Evolutionary conservation across 495 filamentous ascomycete genomes (phyloP).

Genomic region (Xylaria castorea): DNA sequence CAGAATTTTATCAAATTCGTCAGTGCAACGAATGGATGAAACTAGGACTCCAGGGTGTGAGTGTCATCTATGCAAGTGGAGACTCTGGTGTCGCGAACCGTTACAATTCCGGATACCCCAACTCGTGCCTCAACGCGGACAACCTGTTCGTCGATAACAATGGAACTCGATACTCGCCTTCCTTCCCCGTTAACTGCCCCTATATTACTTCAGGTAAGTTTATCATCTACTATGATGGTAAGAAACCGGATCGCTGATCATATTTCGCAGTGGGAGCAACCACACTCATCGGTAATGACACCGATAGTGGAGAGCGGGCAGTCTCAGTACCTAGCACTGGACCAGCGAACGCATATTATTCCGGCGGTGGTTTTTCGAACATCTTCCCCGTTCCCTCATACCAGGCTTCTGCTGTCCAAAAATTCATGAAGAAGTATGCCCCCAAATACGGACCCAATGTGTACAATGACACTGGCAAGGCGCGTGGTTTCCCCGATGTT

Average conservation of each 20-base stretch:
- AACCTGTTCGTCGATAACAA: slow-evolving; percentile 23
- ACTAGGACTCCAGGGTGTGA: slow-evolving; percentile 74
- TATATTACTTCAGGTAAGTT: slow-evolving; percentile 72
- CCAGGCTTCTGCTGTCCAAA: slow-evolving; percentile 63
- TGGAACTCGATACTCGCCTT: slow-evolving; percentile 60
- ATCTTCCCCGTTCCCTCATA: slow-evolving; percentile 66
- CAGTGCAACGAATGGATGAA: slow-evolving; percentile 66
- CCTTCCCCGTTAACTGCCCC: slow-evolving; percentile 75
- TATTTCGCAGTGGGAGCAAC: slow-evolving; percentile 27
- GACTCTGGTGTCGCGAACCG: slow-evolving; percentile 72
- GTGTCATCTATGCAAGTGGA: slow-evolving; percentile 73
- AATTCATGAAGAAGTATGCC: slow-evolving; percentile 61
- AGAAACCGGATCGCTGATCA: slow-evolving; percentile 45
- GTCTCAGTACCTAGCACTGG: slow-evolving; percentile 47
- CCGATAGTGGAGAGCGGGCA: slow-evolving; percentile 44
- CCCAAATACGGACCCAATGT: slow-evolving; percentile 57
- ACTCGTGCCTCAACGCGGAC: slow-evolving; percentile 46
- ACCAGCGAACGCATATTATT: slow-evolving; percentile 60
- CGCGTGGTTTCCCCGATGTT: slow-evolving; percentile 68
- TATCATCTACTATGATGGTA: slow-evolving; percentile 61
- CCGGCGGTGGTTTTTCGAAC: slow-evolving; percentile 74
- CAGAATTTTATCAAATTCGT: slow-evolving; percentile 58
- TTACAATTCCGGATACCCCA: slow-evolving; percentile 67
- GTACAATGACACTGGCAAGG: slow-evolving; percentile 46
- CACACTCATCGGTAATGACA: slow-evolving; percentile 37